Conservation (phyloP, 116 monocot genomes). For the Phalaenopsis hybrid region DNA sequence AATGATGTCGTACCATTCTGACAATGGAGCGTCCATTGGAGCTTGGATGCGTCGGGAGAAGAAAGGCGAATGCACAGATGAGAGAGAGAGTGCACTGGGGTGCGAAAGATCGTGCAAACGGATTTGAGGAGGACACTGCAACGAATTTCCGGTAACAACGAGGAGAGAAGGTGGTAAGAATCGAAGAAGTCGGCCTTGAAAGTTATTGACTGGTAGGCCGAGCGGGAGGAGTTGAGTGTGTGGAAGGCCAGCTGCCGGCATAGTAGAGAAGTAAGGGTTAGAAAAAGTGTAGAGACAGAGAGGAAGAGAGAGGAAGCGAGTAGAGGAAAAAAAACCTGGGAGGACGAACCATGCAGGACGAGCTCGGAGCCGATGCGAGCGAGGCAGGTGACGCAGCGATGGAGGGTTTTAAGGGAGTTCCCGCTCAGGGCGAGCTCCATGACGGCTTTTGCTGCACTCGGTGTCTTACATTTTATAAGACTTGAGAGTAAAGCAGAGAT, state of each 20-base stretch:
- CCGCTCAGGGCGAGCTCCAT: slow-evolving; percentile 86
- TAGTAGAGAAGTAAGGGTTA: background rate
- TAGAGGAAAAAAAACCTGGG: slow-evolving; percentile 25
- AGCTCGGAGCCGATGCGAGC: slow-evolving; percentile 89
- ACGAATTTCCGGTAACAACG: slow-evolving; percentile 31
- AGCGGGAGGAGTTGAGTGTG: slow-evolving; percentile 87
- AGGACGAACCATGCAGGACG: slow-evolving; percentile 53
- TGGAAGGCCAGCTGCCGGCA: slow-evolving; percentile 53
- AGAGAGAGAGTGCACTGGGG: slow-evolving; percentile 48
- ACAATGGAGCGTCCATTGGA: slow-evolving; percentile 69
- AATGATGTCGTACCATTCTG: slow-evolving; percentile 36
- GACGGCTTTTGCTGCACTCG: background rate
- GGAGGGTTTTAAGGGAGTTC: slow-evolving; percentile 66
- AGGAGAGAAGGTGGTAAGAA: slow-evolving; percentile 27
- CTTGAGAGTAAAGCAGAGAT: no score
- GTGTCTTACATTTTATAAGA: background rate
- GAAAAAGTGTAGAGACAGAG: background rate
- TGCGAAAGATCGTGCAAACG: slow-evolving; percentile 66
- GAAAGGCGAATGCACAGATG: slow-evolving; percentile 45
- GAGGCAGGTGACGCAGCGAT: slow-evolving; percentile 74
- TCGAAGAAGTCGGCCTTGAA: slow-evolving; percentile 72
- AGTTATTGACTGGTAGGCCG: slow-evolving; percentile 78
- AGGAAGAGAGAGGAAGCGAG: background rate
- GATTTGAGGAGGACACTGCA: slow-evolving; percentile 88
- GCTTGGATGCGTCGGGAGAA: slow-evolving; percentile 51